Evolutionary conservation across 805 yeast species (phyloP).

Genomic region (Yarrowia sp.): DNA sequence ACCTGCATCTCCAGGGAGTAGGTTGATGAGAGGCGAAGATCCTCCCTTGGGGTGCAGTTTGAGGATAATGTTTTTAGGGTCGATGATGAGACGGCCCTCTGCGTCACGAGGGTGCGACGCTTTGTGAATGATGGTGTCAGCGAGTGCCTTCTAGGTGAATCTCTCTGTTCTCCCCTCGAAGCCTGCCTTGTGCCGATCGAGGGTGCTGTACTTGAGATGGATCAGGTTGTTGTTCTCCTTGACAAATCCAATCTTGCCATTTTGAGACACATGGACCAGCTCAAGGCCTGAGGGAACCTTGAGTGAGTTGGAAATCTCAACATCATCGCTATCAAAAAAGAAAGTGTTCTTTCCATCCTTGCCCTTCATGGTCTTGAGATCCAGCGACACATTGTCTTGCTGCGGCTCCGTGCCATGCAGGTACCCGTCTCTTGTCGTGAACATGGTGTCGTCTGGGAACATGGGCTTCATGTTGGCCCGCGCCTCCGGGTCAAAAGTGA

Average conservation of each 20-base stretch:
- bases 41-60: too few relatives aligned
- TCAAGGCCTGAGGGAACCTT: not conserved
- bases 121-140: not conserved
- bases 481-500: not conserved
- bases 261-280: not conserved
- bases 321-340: too few relatives aligned
- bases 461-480: not conserved
- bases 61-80: not conserved
- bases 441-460: not conserved
- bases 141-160: too few relatives aligned
- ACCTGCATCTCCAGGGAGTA: not conserved
- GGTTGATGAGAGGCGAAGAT: not conserved
- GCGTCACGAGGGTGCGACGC: not conserved
- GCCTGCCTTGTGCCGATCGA: too few relatives aligned
- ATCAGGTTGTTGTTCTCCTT: not conserved
- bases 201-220: not conserved
- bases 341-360: not conserved
- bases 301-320: too few relatives aligned
- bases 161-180: too few relatives aligned
- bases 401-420: not conserved
- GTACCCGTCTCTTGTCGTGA: not conserved
- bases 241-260: not conserved
- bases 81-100: not conserved
- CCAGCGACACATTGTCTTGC: not conserved
- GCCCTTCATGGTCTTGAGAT: not conserved